These are phyloP conservation scores for Diaporthe aspalathi DNA, from an alignment of 2,329 filamentous ascomycete species.

Conservation along the genomic window DNA sequence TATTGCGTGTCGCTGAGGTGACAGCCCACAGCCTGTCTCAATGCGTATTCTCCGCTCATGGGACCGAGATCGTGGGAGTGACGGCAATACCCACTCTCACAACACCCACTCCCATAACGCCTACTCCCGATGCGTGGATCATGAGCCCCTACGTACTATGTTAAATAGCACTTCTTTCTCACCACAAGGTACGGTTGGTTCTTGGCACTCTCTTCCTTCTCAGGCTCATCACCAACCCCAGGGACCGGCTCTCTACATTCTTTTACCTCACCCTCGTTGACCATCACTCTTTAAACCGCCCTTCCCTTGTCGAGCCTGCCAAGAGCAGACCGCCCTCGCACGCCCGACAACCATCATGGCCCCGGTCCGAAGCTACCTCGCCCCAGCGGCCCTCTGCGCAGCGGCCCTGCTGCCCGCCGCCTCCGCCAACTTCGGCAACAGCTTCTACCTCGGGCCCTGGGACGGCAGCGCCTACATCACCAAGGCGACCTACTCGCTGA, in stretches of 20 bases:
- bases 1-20: not conserved
- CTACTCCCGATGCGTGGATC: not conserved
- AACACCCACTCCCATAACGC: too few relatives aligned
- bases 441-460: constrained; percentile 37
- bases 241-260: not conserved
- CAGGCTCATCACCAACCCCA: not conserved
- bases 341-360: not conserved
- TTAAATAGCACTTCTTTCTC: constrained; percentile 1
- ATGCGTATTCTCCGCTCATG: not conserved
- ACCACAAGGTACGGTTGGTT: not conserved
- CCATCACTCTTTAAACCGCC: not conserved
- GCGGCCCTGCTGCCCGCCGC: not conserved
- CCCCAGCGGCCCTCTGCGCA: constrained; percentile 6
- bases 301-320: not conserved
- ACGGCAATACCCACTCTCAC: too few relatives aligned
- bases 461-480: constrained; percentile 33
- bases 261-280: constrained; percentile 4
- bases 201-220: not conserved
- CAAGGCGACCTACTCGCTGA: constrained; percentile 37
- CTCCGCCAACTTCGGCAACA: constrained; percentile 33
- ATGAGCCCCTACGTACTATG: not conserved
- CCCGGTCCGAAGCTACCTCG: not conserved
- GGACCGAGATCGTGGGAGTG: not conserved
- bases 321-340: not conserved
- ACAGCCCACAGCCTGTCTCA: too few relatives aligned